phyloP scores from a whole-genome alignment of 192 early-diverging fungal genomes.

The Borealophlyctis nickersoniae region DNA sequence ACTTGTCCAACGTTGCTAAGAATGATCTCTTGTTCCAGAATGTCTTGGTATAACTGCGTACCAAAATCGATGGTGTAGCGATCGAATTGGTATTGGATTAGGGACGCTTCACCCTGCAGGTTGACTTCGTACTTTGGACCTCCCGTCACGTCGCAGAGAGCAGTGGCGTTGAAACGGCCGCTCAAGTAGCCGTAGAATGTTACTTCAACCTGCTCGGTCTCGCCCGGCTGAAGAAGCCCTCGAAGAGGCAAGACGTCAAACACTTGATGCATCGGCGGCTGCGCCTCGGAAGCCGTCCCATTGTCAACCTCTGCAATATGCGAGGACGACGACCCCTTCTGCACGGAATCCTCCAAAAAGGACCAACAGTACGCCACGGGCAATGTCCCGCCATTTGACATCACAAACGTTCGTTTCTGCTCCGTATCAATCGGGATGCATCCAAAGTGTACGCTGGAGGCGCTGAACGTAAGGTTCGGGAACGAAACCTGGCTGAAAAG shows the following conservation, averaged over 20 bases:
- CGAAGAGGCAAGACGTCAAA: constrained; percentile 54
- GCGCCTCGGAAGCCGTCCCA: not conserved
- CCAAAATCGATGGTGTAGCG: constrained; percentile 44
- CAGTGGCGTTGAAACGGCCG: constrained; percentile 29
- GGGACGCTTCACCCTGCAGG: constrained; percentile 49
- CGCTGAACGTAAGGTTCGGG: constrained; percentile 49
- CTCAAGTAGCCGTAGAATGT: constrained; percentile 44
- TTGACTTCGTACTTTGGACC: constrained; percentile 56
- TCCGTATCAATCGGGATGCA: constrained; percentile 50
- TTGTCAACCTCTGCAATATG: not conserved
- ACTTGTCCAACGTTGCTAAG: constrained; percentile 50
- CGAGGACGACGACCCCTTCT: not conserved
- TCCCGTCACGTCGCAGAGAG: constrained; percentile 52
- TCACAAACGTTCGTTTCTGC: constrained; percentile 36
- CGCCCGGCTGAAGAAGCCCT: constrained; percentile 43
- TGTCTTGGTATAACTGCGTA: constrained; percentile 46
- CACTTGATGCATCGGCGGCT: constrained; percentile 33
- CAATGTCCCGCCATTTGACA: constrained; percentile 44
- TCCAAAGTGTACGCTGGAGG: constrained; percentile 36
- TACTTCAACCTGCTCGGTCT: constrained; percentile 43
- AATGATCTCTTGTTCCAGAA: constrained; percentile 53
- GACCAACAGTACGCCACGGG: constrained; percentile 52
- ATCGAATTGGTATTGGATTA: constrained; percentile 43
- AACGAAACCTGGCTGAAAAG: constrained; percentile 47
- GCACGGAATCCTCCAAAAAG: constrained; percentile 32